These are phyloP conservation scores for Thermothelomyces thermophilus DNA, from an alignment of 2,329 filamentous ascomycete genomes.

Conservation along the genomic window DNA sequence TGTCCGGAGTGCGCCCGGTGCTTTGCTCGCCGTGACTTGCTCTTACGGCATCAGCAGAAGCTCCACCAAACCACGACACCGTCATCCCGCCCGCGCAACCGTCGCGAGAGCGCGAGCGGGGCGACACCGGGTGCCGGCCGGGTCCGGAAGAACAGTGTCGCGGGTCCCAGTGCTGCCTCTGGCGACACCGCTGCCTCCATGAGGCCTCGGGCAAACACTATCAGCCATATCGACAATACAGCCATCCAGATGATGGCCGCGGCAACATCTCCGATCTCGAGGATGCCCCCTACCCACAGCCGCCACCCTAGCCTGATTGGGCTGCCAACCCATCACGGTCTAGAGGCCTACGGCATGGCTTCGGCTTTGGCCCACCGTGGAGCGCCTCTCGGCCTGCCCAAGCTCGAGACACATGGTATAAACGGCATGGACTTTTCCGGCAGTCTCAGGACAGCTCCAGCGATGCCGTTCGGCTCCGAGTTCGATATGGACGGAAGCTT, in stretches of 20 bases:
- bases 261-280: conserved; percentile 48
- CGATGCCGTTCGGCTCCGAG: conserved; percentile 55
- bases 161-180: conserved; percentile 43
- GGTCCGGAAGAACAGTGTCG: conserved; percentile 89
- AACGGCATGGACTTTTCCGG: conserved; percentile 57
- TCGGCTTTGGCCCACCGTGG: conserved; percentile 59
- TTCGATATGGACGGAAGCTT: conserved; percentile 60
- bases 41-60: conserved; percentile 96
- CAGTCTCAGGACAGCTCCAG: conserved; percentile 72
- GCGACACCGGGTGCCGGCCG: conserved; percentile 60
- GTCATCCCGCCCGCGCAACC: conserved; percentile 76
- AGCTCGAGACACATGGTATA: conserved; percentile 73
- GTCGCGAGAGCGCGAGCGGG: conserved; percentile 80
- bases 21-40: conserved; percentile 86
- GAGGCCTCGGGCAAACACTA: conserved; percentile 89
- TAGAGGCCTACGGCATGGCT: conserved; percentile 67
- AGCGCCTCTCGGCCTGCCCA: conserved; percentile 63
- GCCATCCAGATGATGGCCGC: conserved; percentile 66
- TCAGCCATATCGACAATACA: conserved; percentile 80
- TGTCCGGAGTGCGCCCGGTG: conserved; percentile 91
- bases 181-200: conserved; percentile 52
- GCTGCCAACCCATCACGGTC: conserved; percentile 48
- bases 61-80: conserved; percentile 89
- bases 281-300: conserved; percentile 50
- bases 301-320: conserved; percentile 71